These are phyloP conservation scores for Cryptococcus depauperatus DNA, from an alignment of 1,284 basidiomycete species.

Conservation along the genomic window DNA sequence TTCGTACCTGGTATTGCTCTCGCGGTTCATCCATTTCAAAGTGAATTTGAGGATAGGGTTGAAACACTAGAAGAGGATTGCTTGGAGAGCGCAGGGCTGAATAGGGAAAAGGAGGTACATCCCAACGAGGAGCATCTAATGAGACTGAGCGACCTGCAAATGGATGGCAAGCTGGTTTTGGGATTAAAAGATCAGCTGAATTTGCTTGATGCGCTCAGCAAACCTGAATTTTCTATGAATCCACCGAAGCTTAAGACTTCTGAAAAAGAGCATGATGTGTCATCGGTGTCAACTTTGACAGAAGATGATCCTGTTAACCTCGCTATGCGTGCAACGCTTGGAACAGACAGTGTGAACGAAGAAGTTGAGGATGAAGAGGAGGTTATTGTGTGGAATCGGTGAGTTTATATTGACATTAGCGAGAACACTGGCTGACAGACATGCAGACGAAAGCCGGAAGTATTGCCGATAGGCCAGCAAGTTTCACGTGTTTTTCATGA, in stretches of 20 bases:
- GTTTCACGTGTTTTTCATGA: no score
- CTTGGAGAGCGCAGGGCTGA: slow-evolving; percentile 17
- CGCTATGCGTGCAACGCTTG: slow-evolving; percentile 60
- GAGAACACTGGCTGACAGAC: no score
- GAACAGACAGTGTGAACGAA: slow-evolving; percentile 48
- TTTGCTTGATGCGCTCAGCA: background rate
- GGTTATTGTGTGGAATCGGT: slow-evolving; percentile 20
- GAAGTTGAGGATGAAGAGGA: slow-evolving; percentile 30
- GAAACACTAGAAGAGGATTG: no score
- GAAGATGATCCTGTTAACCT: slow-evolving; percentile 74
- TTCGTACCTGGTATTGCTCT: slow-evolving; percentile 31
- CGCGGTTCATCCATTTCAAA: background rate
- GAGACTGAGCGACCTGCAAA: slow-evolving; percentile 77
- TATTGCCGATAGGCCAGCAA: no score
- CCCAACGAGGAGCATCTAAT: slow-evolving; percentile 93
- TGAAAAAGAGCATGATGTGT: slow-evolving; percentile 50
- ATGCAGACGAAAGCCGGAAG: no score
- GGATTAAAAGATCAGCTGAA: slow-evolving; percentile 29
- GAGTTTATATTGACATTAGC: background rate
- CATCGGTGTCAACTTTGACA: slow-evolving; percentile 59
- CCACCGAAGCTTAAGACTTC: background rate
- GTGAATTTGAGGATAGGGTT: slow-evolving; percentile 9
- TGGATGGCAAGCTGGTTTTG: slow-evolving; percentile 55
- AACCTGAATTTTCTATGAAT: background rate
- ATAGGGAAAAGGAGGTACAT: slow-evolving; percentile 53